Evolutionary conservation across 192 early-diverging fungal genomes (phyloP), one percentile per base, ranked within the genome.

Genomic region (Chytriomyces sp.): DNA sequence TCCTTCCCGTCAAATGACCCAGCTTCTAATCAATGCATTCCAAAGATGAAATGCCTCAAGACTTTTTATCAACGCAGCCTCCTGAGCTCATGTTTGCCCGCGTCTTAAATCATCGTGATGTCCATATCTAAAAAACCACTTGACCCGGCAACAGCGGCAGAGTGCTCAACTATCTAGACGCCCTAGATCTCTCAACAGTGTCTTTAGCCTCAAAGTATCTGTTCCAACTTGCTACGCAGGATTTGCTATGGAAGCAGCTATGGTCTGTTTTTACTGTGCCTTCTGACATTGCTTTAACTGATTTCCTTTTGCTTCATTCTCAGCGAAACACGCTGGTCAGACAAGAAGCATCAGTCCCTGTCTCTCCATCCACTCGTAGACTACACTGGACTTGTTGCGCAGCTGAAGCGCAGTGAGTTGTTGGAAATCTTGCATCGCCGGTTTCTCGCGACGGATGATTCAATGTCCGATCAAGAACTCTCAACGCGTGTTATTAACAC

Each of bases 311-410:
- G 2, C 35, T 4, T 18, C 64, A 23, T 5, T 23, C 64, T 23
- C 60, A 75, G 72, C 61, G 66, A 75, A 35, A 26, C 5, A 20
- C 72, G 72, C 26, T 75, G 62, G 72, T 61, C 59, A n/a, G n/a
- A 28, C 28, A 75, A 75, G 62, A 75, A 75, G 61, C 72, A 75
- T n/a, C 57, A 61, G 24, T 18, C 20, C 3, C 61, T 75, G 1
- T 48, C 59, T 16, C 63, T 65, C 10, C 60, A 75, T 64, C 45
- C 72, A 2, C 44, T 28, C 20, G 62, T 75, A 16, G 72, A 75
- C 48, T 75, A 67, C 45, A 64, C 45, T 44, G 11, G 20, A 11
- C 8, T 75, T 47, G 9, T 75, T 10, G 61, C 45, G 18, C 20
- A 20, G 11, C 45, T 75, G 9, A 47, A 13, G 6, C 28, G 46